Percentiles rank a stretch among this genome's conserved stretches.
Evolutionary conservation across 2,329 filamentous ascomycete species (phyloP).

Genomic region (Aspergillus carbonarius): DNA sequence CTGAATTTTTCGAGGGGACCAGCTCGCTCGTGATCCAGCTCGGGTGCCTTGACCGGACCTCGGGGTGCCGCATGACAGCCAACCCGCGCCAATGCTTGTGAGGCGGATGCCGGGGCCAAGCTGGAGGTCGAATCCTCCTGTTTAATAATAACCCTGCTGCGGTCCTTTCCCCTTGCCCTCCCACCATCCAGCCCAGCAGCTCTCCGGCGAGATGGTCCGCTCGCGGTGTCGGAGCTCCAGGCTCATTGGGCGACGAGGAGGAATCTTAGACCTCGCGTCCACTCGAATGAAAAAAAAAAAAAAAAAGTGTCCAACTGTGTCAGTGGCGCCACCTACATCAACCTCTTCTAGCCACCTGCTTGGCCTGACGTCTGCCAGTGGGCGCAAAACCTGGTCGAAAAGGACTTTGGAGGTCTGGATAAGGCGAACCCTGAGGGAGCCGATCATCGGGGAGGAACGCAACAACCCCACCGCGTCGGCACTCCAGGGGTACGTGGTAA

Average conservation of each 20-base stretch:
- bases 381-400: not conserved
- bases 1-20: not conserved
- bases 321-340: not conserved
- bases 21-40: not conserved
- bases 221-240: too few species aligned
- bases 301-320: too few species aligned
- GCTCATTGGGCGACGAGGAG: too few species aligned
- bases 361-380: not conserved
- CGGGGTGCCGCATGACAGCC: not conserved
- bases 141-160: too few species aligned
- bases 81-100: not conserved
- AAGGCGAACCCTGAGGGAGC: not conserved
- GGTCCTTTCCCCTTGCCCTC: not conserved
- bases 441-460: not conserved
- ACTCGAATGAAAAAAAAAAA: too few species aligned
- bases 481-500: not conserved
- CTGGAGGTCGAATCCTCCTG: too few species aligned
- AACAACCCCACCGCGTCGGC: not conserved
- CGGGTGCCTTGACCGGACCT: not conserved
- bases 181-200: not conserved
- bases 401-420: not conserved
- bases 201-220: too few species aligned
- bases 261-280: too few species aligned
- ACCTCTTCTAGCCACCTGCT: not conserved
- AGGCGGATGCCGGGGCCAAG: not conserved